Evolutionary conservation across 2,329 filamentous ascomycete genomes (phyloP).

Genomic region (Aspergillus felis): DNA sequence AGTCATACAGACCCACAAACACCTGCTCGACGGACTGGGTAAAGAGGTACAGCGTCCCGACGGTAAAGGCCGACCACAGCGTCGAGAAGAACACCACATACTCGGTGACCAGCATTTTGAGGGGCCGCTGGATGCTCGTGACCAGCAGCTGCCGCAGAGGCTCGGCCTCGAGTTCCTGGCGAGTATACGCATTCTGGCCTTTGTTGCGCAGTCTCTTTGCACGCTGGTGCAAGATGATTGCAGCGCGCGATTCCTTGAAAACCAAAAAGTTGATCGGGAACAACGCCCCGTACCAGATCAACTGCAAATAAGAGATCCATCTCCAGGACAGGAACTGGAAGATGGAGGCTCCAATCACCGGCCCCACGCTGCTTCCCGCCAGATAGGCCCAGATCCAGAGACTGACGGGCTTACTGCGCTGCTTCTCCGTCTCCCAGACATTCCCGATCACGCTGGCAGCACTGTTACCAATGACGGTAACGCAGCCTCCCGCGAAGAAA

Average conservation of each 20-base stretch:
- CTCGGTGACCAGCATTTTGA: slow-evolving; percentile 39
- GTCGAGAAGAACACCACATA: slow-evolving; percentile 42
- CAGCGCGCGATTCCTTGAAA: slow-evolving; percentile 40
- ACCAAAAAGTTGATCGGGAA: slow-evolving; percentile 40
- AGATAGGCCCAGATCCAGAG: slow-evolving; percentile 42
- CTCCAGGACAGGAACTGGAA: slow-evolving; percentile 18
- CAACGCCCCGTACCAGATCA: slow-evolving; percentile 36
- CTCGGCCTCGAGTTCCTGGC: slow-evolving; percentile 35
- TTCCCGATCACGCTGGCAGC: slow-evolving; percentile 27
- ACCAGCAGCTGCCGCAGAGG: slow-evolving; percentile 24
- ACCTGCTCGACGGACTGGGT: slow-evolving; percentile 42
- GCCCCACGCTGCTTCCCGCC: slow-evolving; percentile 42
- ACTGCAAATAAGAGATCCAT: slow-evolving; percentile 43
- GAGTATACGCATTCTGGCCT: slow-evolving; percentile 23
- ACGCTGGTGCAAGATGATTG: slow-evolving; percentile 36
- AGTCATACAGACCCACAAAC: slow-evolving; percentile 32
- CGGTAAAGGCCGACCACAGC: slow-evolving; percentile 43
- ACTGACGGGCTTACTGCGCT: slow-evolving; percentile 36
- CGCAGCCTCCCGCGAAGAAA: slow-evolving; percentile 43
- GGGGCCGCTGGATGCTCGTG: slow-evolving; percentile 35
- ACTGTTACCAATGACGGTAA: slow-evolving; percentile 38
- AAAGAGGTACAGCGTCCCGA: slow-evolving; percentile 43
- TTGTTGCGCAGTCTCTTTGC: slow-evolving; percentile 32
- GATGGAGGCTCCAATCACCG: slow-evolving; percentile 41
- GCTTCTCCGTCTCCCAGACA: slow-evolving; percentile 29